Conservation (phyloP, 305 asterid genomes). For the Solanum aculeatissimum region DNA sequence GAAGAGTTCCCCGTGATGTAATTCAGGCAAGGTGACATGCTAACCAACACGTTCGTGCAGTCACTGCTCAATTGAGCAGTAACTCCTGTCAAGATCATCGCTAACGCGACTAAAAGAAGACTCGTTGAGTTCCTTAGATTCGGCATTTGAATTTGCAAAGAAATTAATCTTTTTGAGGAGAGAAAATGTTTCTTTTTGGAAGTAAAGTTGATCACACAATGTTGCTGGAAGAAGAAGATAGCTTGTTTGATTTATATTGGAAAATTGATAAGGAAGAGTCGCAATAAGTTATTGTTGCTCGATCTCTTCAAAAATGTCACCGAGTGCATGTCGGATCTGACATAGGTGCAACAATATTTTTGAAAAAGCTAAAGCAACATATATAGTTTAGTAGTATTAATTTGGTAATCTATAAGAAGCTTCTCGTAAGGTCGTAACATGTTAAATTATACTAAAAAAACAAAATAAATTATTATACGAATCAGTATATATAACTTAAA, state of each 20-base stretch:
- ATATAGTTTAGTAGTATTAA: neutral
- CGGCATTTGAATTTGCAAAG: neutral
- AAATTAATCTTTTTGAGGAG: neutral
- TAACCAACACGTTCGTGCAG: neutral
- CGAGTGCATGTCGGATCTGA: rapidly evolving
- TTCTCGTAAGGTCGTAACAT: too few species aligned
- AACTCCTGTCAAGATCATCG: neutral
- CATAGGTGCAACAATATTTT: neutral
- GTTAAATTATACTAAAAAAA: neutral
- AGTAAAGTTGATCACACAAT: neutral
- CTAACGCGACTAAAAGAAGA: neutral
- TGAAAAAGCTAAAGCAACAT: neutral
- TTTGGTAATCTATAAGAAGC: neutral
- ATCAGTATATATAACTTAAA: neutral
- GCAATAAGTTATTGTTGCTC: neutral
- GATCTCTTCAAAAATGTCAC: neutral
- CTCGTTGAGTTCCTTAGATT: neutral
- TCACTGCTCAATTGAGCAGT: neutral
- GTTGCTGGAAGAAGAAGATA: neutral
- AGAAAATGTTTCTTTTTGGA: neutral
- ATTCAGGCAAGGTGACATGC: neutral
- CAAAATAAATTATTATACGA: too few species aligned
- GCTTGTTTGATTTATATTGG: neutral
- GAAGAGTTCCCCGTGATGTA: neutral
- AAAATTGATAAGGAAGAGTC: neutral